Evolutionary conservation across 1,284 basidiomycete species (phyloP), one percentile per base, ranked within the genome.

Genomic region (Malassezia dermatis): DNA sequence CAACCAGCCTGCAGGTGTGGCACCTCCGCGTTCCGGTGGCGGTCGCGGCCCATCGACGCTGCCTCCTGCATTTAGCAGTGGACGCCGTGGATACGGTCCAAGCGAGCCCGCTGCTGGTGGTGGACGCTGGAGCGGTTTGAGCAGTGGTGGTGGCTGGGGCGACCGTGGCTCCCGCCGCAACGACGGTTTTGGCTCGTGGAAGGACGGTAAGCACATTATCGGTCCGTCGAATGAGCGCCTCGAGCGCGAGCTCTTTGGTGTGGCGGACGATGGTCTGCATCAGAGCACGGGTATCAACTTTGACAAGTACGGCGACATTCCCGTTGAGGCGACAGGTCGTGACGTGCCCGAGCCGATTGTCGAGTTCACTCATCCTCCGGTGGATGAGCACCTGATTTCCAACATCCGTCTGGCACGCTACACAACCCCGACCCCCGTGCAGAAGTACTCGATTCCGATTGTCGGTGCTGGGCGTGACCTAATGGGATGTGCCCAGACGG

Each of bases 401-500:
- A 98, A 99, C 79, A 98, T 99, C 71, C 80, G 81, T 51, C 85
- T 83, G 76, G 87, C 94, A 73, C 88, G 83, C 78, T 98, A 98
- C 81, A 84, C 84, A 61, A 89, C 84, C 51, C 93, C 93, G 19
- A 99, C 93, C 49, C 93, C 93, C 24, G 94, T 98, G 63, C 94
- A 99, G 82, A 98, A 98, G 81, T 95, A 96, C 78, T 98, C 94
- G 67, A 88, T 99, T 73, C 94, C 93, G 75, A 98, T 98, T 73
- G 89, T 99, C 66, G 88, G 88, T 61, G 83, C 80, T 64, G 84
- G 78, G 51, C 80, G 91, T 76, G 93, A 98, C 79, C 81, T 98
- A 77, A 98, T 98, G 93, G 93, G 93, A 65, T 96, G 93, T 79
- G 93, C 93, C 72, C 93, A 91, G 86, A 99, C 94, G 68, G 93